Base-by-base conservation (phyloP, 208 protist genomes). In the Naegleria gruberi region DNA sequence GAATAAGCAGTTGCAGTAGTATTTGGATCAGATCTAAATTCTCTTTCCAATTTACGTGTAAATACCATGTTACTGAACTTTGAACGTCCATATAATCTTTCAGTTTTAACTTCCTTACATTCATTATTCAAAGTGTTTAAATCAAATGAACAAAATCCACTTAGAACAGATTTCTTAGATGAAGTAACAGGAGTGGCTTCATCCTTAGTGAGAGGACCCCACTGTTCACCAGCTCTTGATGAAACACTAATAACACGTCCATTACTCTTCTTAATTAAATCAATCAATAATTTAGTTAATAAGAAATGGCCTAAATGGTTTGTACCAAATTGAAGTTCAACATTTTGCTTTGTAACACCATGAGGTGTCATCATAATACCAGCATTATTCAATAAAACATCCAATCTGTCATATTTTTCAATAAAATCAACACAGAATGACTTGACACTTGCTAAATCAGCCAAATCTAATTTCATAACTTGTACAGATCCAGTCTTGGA, bases 271-370 rank as follows among this genome's bases (percentile, higher is more conserved):
- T 74, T 82, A 4, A 89, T 65, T 4, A 45, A 23, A 45, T 46
- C 15, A 7, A 89, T 30, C 10, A 89, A 45, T 41, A 74, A 43
- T 37, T 82, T 30, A 45, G 86, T 89, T 44, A 89, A 89, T 81
- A 74, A n/a, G 15, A 57, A 42, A 26, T 89, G 86, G 17, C 86
- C 86, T 44, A 89, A 45, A 81, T 89, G 86, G 44, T 89, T 89
- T 7, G 65, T 81, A 23, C 86, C 86, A 74, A 74, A 89, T 45
- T 90, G 87, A 26, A 83, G 34, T 83, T 90, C 87, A 6, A 82
- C 15, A 15, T 43, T 43, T 47, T 89, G 45, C 30, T 82, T 82
- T 4, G 87, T 89, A 4, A 30, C n/a, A 8, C 10, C 23, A 37
- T 82, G 40, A 4, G 87, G 87, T 19, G 41, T 30, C 87, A 89